Evolutionary conservation across 164 flowering plant genomes (phyloP).

Genomic region (Vitis amurensis): DNA sequence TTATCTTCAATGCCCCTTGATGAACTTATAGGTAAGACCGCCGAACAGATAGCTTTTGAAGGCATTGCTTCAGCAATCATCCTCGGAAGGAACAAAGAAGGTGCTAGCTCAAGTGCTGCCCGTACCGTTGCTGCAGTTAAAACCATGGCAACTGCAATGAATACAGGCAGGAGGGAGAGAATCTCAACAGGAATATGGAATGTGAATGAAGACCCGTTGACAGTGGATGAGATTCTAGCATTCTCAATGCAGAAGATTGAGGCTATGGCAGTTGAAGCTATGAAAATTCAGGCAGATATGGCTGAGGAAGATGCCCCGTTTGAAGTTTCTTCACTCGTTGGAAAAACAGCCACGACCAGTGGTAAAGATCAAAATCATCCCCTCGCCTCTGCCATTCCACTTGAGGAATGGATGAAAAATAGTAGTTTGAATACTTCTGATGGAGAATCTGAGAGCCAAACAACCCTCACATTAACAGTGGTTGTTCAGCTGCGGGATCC

Average conservation of each 20-base stretch:
- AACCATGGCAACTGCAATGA: conserved; percentile 67
- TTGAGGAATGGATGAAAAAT: conserved; percentile 62
- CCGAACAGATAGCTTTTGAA: conserved; percentile 92
- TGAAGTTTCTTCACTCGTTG: conserved; percentile 61
- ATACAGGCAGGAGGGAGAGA: conserved; percentile 71
- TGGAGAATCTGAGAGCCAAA: conserved; percentile 18
- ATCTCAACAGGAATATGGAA: conserved; percentile 85
- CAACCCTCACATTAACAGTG: conserved; percentile 38
- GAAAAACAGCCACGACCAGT: conserved; percentile 3
- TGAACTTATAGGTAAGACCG: conserved; percentile 81
- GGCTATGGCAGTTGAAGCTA: conserved; percentile 67
- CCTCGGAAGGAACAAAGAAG: conserved; percentile 82
- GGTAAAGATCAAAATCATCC: conserved; percentile 31
- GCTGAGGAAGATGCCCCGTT: conserved; percentile 90
- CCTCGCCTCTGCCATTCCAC: conserved; percentile 47
- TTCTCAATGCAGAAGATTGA: conserved; percentile 86
- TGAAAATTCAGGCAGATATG: conserved; percentile 83
- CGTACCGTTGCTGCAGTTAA: conserved; percentile 68
- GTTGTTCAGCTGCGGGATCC: conserved; percentile 85
- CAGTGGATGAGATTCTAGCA: conserved; percentile 73
- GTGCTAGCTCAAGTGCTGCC: conserved; percentile 91
- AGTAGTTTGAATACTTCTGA: conserved; percentile 7
- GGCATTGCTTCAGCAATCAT: conserved; percentile 92
- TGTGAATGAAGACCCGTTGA: conserved; percentile 49
- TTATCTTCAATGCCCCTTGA: conserved; percentile 68